Evolutionary conservation across 2,329 filamentous ascomycete genomes (phyloP).

Genomic region (Ophiognomonia clavigignenti-juglandacearum): DNA sequence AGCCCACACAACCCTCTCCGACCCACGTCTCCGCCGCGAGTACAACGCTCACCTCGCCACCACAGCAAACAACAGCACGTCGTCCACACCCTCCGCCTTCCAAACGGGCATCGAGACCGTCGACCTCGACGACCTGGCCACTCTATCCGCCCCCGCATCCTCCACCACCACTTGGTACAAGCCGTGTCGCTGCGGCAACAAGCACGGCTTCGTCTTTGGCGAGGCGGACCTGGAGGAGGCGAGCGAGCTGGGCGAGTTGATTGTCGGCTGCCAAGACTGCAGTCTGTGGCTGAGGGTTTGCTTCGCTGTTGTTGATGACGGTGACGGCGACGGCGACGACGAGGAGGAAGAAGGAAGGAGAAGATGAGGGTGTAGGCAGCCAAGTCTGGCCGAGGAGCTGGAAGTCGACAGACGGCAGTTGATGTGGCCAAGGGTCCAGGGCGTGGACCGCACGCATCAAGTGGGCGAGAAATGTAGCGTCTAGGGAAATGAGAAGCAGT

Average conservation of each 20-base stretch:
- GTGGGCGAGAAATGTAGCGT: too few species aligned
- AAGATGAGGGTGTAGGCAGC: background rate
- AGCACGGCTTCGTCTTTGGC: conserved; percentile 51
- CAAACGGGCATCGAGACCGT: conserved; percentile 58
- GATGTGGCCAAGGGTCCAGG: too few species aligned
- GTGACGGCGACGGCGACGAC: conserved; percentile 1
- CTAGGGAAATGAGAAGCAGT: too few species aligned
- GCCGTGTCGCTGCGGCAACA: conserved; percentile 60
- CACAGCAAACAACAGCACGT: conserved; percentile 17
- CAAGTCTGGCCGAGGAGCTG: too few species aligned
- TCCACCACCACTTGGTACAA: conserved; percentile 47
- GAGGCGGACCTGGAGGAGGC: conserved; percentile 58
- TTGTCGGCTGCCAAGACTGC: conserved; percentile 62
- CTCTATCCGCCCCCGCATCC: conserved; percentile 35
- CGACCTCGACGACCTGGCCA: conserved; percentile 60
- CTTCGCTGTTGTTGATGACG: conserved; percentile 50
- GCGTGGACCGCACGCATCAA: too few species aligned
- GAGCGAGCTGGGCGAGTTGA: conserved; percentile 52
- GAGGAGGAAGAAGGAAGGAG: background rate
- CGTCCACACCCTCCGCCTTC: conserved; percentile 29
- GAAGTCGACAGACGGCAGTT: too few species aligned
- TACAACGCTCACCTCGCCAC: conserved; percentile 50
- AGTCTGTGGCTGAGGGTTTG: conserved; percentile 62
- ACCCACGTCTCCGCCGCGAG: conserved; percentile 39
- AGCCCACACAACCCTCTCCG: conserved; percentile 54